A percentile compares a stretch with the other conserved stretches of the same genome.
These are phyloP conservation scores for Phytopythium boreale DNA, from an alignment of 352 stramenopile genomes.

Conservation along the genomic window DNA sequence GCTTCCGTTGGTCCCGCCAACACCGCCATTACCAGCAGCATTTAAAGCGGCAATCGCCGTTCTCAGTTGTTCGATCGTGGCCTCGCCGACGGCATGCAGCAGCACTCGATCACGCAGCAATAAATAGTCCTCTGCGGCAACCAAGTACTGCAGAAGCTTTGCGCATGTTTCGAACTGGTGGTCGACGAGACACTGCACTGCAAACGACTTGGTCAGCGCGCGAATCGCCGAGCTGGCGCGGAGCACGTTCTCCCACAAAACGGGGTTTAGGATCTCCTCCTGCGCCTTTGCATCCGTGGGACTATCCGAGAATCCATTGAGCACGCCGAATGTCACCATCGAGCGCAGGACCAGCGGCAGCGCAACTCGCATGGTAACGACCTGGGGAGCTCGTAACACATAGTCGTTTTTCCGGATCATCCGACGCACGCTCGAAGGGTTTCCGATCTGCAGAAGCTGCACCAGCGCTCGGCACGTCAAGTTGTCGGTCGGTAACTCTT, in stretches of 20 bases:
- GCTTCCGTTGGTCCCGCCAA: conserved; percentile 9
- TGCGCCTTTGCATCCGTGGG: conserved; percentile 38
- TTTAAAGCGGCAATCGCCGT: conserved; percentile 14
- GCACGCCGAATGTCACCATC: conserved; percentile 49
- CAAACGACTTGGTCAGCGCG: conserved; percentile 60
- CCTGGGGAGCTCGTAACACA: conserved; percentile 70
- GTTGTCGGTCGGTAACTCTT: conserved; percentile 81
- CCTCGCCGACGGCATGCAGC: conserved; percentile 65
- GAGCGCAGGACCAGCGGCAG: conserved; percentile 64
- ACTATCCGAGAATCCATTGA: conserved; percentile 7
- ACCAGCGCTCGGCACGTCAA: conserved; percentile 74
- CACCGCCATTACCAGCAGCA: conserved; percentile 12
- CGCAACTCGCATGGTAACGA: conserved; percentile 78
- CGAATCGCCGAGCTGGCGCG: conserved; percentile 71
- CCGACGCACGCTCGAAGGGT: conserved; percentile 68
- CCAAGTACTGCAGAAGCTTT: conserved; percentile 51
- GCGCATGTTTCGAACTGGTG: conserved; percentile 49
- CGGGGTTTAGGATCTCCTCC: conserved; percentile 39
- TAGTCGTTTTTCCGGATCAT: conserved; percentile 87
- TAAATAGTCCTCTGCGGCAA: conserved; percentile 60
- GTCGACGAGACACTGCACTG: conserved; percentile 65
- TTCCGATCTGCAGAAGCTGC: conserved; percentile 82
- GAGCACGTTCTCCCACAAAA: conserved; percentile 73
- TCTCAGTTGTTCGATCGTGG: conserved; percentile 55
- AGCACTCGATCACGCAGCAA: conserved; percentile 69